Base-by-base conservation (phyloP, 1,284 basidiomycete species). In the Malassezia arunalokei region DNA sequence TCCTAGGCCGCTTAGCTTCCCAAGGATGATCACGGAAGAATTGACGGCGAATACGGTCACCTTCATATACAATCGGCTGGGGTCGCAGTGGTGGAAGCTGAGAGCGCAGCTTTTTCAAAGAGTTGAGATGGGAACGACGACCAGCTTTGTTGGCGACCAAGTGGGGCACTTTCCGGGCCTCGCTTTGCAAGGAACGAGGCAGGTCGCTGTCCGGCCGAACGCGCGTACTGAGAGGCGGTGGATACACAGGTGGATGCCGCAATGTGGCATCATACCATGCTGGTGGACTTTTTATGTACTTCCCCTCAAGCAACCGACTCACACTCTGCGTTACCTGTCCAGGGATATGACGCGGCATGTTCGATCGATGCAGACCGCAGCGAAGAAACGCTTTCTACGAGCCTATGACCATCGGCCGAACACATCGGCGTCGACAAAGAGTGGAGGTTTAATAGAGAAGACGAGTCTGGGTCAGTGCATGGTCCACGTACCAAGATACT, bases 1-100 rank as follows among this genome's bases (percentile, higher is more conserved):
- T 83, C 12, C 79, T 78, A 2, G 88, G 83, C 38, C 90, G 79
- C 73, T 91, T 85, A 1, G 87, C 84, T 76, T 98, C 91, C 73
- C 95, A 96, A 2, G 92, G 90, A 71, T 95, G 91, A 76, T 98
- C 92, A 48, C 79, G 78, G 77, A 91, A 96, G 79, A 98, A 98
- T 73, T 88, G 87, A 49, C 82, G 78, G 41, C 92, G 82, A 48
- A 96, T 78, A 54, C 80, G 78, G 75, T 98, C 92, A 71, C 91
- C 87, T 29, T 85, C 64, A 73, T 92, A 95, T 44, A 80, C 78
- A 54, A 96, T 80, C 8, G 81, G 79, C 52, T 80, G 64, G 0
- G 85, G 82, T 11, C 76, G 76, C 11, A 79, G 77, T 55, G 80
- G 78, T 54, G 78, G 75, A 49, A 78, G 74, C 61, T 77, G 74